Conservation (phyloP, 2,329 filamentous ascomycete species). For the Fusarium devonianum region DNA sequence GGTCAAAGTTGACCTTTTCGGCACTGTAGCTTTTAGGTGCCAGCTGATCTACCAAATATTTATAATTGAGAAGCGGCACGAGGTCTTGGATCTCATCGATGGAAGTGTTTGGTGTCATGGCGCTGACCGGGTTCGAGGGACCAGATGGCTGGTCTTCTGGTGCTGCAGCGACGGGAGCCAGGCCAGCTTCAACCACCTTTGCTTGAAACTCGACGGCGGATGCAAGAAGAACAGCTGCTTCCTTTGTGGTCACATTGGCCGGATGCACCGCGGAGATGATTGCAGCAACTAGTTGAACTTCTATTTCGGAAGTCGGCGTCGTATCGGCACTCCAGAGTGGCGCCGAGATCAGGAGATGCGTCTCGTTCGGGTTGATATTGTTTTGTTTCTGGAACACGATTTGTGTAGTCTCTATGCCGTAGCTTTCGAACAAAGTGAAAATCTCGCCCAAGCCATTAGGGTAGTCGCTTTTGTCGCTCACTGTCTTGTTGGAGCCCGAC, state of each 20-base stretch:
- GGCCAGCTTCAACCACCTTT: not conserved
- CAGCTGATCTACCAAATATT: constrained; percentile 10
- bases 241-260: not conserved
- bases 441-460: too few relatives aligned
- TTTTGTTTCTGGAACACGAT: too few relatives aligned
- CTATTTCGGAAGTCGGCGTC: not conserved
- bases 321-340: not conserved
- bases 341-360: not conserved
- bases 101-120: too few relatives aligned
- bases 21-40: constrained; percentile 15
- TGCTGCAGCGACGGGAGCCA: too few relatives aligned
- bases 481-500: not conserved
- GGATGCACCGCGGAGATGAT: constrained; percentile 11
- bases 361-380: too few relatives aligned
- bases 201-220: not conserved
- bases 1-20: constrained; percentile 62
- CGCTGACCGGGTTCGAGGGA: not conserved
- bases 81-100: constrained; percentile 10
- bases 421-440: too few relatives aligned
- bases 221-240: not conserved
- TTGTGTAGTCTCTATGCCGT: too few relatives aligned
- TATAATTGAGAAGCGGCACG: constrained; percentile 11
- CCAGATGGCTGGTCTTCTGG: too few relatives aligned
- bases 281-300: constrained; percentile 7
- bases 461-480: too few relatives aligned